Evolutionary conservation across 768 basidiomycete species (phyloP), one percentile per base, ranked within the genome.

Genomic region (Trametes coccinea): DNA sequence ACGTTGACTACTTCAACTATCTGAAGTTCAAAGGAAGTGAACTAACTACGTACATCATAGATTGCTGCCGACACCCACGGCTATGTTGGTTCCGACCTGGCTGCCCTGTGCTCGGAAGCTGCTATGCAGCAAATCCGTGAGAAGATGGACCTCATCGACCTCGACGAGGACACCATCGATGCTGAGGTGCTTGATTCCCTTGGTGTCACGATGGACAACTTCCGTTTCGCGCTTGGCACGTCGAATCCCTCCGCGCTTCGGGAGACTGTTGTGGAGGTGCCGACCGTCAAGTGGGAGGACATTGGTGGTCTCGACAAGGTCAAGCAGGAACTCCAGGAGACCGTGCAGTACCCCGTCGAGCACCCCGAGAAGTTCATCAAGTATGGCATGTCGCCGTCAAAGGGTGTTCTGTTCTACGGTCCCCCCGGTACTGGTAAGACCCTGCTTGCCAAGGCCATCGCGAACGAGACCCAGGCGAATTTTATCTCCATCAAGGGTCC

Each of bases 341-440:
- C 97, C 10, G 96, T 99, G 0, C 96, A 98, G 74, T 99, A 99
- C 81, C 97, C 97, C 54, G 97, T 98, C 76, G 97, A 99, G 77
- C 97, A 98, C 74, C 97, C 97, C 63, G 97, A 99, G 75, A 99
- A 99, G 81, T 99, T 98, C 94, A 83, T 99, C 89, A 99, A 99
- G 82, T 99, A 99, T 71, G 97, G 97, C 68, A 98, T 99, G 97
- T 94, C 93, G 30, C 96, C 97, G 4, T 96, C 94, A 37, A 98
- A 98, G 81, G 97, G 97, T 87, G 97, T 99, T 48, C 78, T 99
- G 70, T 99, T 99, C 86, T 99, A 98, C 75, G 97, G 97, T 47
- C 97, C 97, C 73, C 97, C 97, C 67, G 97, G 97, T 84, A 99
- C 97, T 65, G 97, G 97, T 91, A 99, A 99, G 81, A 99, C 97